These are phyloP conservation scores for Lachnellula hyalina DNA, from an alignment of 2,329 filamentous ascomycete genomes.

Conservation along the genomic window DNA sequence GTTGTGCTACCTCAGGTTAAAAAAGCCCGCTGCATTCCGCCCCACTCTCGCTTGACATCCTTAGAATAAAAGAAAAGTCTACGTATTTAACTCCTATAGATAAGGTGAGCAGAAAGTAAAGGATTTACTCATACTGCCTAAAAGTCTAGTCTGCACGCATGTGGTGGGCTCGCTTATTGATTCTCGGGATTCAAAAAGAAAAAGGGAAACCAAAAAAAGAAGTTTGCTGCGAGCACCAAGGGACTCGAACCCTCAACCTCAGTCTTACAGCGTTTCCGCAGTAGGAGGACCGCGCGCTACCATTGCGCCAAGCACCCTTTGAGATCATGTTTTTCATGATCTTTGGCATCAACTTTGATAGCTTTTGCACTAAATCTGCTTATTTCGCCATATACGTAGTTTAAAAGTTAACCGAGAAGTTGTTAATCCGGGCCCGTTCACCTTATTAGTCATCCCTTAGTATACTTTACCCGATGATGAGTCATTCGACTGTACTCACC, in stretches of 20 bases:
- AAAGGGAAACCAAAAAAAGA: no score
- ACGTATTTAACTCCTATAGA: no score
- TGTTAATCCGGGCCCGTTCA: not conserved
- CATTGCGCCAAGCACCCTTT: slow-evolving; percentile 38
- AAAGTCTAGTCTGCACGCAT: no score
- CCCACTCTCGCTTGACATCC: not conserved
- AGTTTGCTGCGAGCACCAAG: slow-evolving; percentile 22
- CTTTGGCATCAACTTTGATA: slow-evolving; percentile 8
- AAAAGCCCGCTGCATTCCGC: not conserved
- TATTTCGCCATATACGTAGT: not conserved
- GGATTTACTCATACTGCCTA: no score
- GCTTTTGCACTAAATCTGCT: not conserved
- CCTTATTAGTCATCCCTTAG: not conserved
- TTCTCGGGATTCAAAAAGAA: no score
- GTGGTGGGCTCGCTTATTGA: no score
- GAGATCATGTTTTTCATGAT: slow-evolving; percentile 1
- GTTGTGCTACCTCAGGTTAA: no score
- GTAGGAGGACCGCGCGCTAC: slow-evolving; percentile 46
- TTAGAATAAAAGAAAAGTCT: no score
- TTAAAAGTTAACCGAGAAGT: not conserved
- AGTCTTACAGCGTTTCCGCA: slow-evolving; percentile 34
- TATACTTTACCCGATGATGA: not conserved
- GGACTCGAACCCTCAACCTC: slow-evolving; percentile 36
- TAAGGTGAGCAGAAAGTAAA: no score
- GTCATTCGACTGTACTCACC: not conserved